Evolutionary conservation across 768 basidiomycete genomes (phyloP).

Genomic region (Tulasnella sp.): DNA sequence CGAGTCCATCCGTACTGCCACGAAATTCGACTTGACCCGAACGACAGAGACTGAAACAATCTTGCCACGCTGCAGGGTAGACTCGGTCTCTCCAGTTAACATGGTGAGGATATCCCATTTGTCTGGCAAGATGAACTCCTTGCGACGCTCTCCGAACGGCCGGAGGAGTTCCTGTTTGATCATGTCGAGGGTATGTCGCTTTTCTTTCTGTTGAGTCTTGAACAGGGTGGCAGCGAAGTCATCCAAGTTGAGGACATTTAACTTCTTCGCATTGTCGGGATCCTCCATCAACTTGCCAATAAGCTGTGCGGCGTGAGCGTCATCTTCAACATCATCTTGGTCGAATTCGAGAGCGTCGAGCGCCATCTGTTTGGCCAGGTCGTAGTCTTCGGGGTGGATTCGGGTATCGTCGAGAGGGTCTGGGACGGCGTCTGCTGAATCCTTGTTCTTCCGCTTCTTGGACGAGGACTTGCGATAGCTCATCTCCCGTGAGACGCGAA

Average conservation of each 20-base stretch:
- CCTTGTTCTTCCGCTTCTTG: constrained; percentile 42
- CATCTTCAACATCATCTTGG: constrained; percentile 86
- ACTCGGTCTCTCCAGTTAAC: constrained; percentile 85
- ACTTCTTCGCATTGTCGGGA: constrained; percentile 63
- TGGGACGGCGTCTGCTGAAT: constrained; percentile 49
- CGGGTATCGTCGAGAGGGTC: constrained; percentile 94
- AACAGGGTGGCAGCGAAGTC: constrained; percentile 92
- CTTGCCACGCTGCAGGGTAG: constrained; percentile 68
- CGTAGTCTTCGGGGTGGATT: constrained; percentile 96
- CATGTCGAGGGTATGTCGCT: constrained; percentile 80
- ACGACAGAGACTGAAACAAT: constrained; percentile 69
- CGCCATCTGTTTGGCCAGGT: constrained; percentile 96
- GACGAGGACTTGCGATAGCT: constrained; percentile 45
- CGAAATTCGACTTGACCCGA: constrained; percentile 45
- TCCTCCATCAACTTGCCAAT: constrained; percentile 83
- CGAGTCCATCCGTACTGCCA: constrained; percentile 77
- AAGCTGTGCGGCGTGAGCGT: constrained; percentile 79
- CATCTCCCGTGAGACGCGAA: constrained; percentile 71
- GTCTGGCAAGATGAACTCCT: constrained; percentile 51
- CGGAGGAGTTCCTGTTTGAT: constrained; percentile 78
- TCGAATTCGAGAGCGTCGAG: constrained; percentile 95
- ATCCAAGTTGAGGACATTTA: constrained; percentile 86
- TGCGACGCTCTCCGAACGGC: constrained; percentile 72
- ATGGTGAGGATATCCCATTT: constrained; percentile 85
- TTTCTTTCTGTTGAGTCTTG: constrained; percentile 73